phyloP scores from a whole-genome alignment of 1,139 yeast species.

The Diutina neorugosa region DNA sequence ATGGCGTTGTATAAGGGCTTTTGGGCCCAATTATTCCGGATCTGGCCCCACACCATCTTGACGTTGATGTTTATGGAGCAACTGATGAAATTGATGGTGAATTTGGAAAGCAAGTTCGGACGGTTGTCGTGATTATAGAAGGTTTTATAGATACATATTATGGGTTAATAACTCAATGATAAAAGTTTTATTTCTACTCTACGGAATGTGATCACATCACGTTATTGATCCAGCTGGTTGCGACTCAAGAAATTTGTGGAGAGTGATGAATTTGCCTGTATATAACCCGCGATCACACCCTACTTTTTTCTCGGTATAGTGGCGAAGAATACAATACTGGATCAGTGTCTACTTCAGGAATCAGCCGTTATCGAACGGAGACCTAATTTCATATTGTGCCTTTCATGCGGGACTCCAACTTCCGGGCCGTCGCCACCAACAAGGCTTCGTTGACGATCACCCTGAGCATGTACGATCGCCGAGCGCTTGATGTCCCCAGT shows the following conservation, averaged over 20 bases:
- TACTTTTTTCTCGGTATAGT: background rate
- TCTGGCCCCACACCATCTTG: conserved; percentile 90
- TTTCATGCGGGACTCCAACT: conserved; percentile 81
- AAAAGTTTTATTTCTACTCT: too few species aligned
- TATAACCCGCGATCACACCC: background rate
- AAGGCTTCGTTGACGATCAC: conserved; percentile 87
- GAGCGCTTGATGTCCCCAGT: conserved; percentile 86
- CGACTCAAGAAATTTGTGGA: too few species aligned
- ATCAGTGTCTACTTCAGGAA: background rate
- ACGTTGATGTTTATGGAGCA: conserved; percentile 93
- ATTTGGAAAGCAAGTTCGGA: conserved; percentile 6
- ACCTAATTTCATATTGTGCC: conserved; percentile 4
- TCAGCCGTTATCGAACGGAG: background rate
- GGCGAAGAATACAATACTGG: background rate
- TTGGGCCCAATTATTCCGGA: conserved; percentile 81
- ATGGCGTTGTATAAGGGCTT: conserved; percentile 89
- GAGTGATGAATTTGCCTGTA: background rate
- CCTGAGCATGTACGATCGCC: conserved; percentile 75
- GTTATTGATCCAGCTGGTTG: too few species aligned
- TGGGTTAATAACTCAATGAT: too few species aligned
- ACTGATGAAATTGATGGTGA: conserved; percentile 51
- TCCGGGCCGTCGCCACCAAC: conserved; percentile 65
- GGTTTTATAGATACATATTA: background rate
- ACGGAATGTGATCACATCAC: too few species aligned
- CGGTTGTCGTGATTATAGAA: background rate